Conservation (phyloP, 2,329 filamentous ascomycete species). For the Raffaelea ambrosiae region DNA sequence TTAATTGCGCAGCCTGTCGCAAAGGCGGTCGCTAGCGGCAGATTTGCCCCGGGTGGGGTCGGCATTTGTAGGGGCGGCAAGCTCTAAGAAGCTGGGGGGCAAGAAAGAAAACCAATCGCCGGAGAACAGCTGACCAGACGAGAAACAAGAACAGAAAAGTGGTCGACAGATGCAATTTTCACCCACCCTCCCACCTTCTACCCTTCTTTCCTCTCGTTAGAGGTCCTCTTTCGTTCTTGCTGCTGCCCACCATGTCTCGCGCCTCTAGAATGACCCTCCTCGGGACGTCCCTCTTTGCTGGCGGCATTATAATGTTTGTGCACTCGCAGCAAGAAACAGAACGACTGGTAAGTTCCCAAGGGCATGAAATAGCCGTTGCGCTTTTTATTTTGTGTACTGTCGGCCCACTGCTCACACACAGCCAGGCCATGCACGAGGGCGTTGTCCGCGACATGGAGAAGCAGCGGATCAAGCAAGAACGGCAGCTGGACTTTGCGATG, state of each 20-base stretch:
- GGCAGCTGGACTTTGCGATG: conserved; percentile 90
- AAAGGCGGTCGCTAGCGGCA: neutral
- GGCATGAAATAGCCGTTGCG: neutral
- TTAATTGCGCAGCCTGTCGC: conserved; percentile 11
- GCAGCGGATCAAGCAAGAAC: conserved; percentile 80
- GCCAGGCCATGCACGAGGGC: conserved; percentile 86
- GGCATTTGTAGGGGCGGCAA: neutral
- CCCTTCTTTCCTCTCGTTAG: no score
- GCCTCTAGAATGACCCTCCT: conserved; percentile 80
- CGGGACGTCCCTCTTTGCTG: conserved; percentile 67
- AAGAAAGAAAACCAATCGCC: no score
- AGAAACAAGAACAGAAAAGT: no score
- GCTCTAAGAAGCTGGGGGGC: neutral
- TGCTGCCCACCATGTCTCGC: conserved; percentile 61
- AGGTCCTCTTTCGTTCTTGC: neutral
- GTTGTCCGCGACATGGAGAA: conserved; percentile 94
- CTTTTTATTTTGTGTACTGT: no score
- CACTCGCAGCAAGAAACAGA: conserved; percentile 81
- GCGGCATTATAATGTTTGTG: conserved; percentile 72
- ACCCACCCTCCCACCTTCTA: no score
- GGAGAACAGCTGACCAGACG: no score
- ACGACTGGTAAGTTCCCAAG: conserved; percentile 54
- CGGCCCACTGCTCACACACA: neutral
- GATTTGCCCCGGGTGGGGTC: neutral
- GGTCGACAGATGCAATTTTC: no score